A percentile compares a stretch with the other conserved stretches of the same genome.
These are phyloP conservation scores for Mollisiaceae sp. DNA, from an alignment of 2,329 filamentous ascomycete species.

Conservation along the genomic window DNA sequence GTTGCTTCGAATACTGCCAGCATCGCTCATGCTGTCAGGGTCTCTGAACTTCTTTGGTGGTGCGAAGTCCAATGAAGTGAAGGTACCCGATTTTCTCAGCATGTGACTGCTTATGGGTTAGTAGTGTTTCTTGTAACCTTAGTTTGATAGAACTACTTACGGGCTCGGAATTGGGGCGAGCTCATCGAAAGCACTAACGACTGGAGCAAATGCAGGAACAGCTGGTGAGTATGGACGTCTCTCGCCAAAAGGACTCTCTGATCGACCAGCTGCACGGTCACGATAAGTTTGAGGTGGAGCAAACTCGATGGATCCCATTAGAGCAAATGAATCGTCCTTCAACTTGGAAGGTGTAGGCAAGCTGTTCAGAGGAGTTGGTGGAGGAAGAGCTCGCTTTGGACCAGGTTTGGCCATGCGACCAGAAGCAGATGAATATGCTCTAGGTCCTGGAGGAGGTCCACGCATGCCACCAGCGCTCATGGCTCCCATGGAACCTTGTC, in stretches of 20 bases:
- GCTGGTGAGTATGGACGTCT: conserved; percentile 75
- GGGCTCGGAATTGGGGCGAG: conserved; percentile 86
- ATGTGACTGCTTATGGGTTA: conserved; percentile 58
- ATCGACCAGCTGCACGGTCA: conserved; percentile 72
- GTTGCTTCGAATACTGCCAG: conserved; percentile 70
- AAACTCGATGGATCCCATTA: conserved; percentile 76
- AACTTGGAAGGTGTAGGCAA: conserved; percentile 87
- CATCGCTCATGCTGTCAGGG: conserved; percentile 62
- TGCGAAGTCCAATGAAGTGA: conserved; percentile 81
- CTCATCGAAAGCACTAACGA: conserved; percentile 86
- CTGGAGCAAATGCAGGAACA: conserved; percentile 75
- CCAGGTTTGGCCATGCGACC: conserved; percentile 41
- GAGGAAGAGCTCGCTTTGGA: conserved; percentile 65
- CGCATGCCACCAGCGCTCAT: conserved; percentile 38
- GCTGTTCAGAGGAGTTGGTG: conserved; percentile 73
- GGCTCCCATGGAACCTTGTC: conserved; percentile 56
- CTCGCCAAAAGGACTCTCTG: conserved; percentile 67
- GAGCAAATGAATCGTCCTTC: conserved; percentile 77
- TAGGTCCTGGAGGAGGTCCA: conserved; percentile 51
- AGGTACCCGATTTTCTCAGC: conserved; percentile 78
- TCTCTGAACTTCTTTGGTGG: conserved; percentile 77
- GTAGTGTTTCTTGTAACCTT: conserved; percentile 18
- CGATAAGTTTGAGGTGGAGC: conserved; percentile 74
- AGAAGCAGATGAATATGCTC: conserved; percentile 69
- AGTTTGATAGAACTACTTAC: conserved; percentile 59